Percentiles rank a stretch among this genome's conserved stretches.
Evolutionary conservation across 495 filamentous ascomycete species (phyloP).

Genomic region (Penicillium lividum): DNA sequence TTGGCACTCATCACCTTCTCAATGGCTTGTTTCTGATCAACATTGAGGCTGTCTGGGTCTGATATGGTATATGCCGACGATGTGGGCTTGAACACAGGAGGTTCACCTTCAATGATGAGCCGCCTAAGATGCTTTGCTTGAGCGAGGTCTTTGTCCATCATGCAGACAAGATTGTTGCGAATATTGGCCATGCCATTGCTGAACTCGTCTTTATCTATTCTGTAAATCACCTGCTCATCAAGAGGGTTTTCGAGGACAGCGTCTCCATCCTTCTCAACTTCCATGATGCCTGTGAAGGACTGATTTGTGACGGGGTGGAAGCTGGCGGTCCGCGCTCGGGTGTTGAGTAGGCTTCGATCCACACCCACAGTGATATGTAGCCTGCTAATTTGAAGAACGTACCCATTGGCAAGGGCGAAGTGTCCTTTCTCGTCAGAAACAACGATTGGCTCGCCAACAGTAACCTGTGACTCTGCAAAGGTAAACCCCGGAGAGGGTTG

Average conservation of each 20-base stretch:
- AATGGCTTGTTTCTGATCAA: constrained; percentile 83
- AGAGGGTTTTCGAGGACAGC: constrained; percentile 46
- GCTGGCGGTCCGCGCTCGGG: constrained; percentile 67
- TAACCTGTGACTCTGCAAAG: constrained; percentile 90
- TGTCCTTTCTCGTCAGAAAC: constrained; percentile 96
- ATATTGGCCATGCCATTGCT: constrained; percentile 95
- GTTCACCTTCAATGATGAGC: constrained; percentile 70
- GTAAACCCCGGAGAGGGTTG: constrained; percentile 61
- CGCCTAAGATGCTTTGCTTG: constrained; percentile 72
- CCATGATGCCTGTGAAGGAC: constrained; percentile 88
- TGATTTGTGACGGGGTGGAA: constrained; percentile 80
- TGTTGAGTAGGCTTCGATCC: constrained; percentile 84
- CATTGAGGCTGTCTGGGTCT: constrained; percentile 63
- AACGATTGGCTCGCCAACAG: constrained; percentile 85
- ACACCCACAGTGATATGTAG: constrained; percentile 80
- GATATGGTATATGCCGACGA: constrained; percentile 60
- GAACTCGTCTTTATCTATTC: constrained; percentile 96
- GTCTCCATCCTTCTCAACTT: constrained; percentile 60
- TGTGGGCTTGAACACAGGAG: constrained; percentile 70
- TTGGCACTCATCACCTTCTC: constrained; percentile 92
- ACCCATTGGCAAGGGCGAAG: constrained; percentile 91
- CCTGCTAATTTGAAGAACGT: constrained; percentile 72
- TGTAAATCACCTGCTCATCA: constrained; percentile 68
- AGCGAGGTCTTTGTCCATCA: constrained; percentile 80
- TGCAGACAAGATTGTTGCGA: constrained; percentile 86